Base-by-base conservation (phyloP, 345 rosid genomes). In the rapeseed (Brassica napus) region DNA sequence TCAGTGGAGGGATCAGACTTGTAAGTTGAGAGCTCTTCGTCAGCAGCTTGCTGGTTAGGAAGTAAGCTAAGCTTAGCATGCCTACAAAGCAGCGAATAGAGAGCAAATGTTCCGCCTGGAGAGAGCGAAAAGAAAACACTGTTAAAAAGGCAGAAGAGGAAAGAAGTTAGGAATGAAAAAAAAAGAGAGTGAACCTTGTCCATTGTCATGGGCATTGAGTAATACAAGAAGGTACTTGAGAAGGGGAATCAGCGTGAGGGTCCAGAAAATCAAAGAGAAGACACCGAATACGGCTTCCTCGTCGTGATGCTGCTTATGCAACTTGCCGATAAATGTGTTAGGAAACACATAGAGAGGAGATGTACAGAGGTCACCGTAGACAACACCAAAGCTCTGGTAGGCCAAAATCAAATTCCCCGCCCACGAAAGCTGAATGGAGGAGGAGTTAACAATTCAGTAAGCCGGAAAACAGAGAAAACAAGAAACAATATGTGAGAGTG, bases 21-120 rank as follows among this genome's bases (percentile, higher is more conserved):
- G 84, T 94, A 94, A 69, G 97, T 31, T 21, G 93, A 89, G 57
- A 94, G 96, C 86, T 94, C 98, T 83, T 92, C 98, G 63, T 94
- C 97, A 80, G 97, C 98, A 49, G 96, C 93, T 86, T 94, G 98
- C 82, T 92, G 97, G 86, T 94, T 94, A 34, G 93, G 94, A 83
- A 94, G 98, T 71, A 94, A 84, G 83, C 90, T 92, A 72, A 94
- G 87, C 82, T 88, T 94, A 1, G 88, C 94, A 84, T 92, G 96
- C 83, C 98, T 86, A 80, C 97, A 94, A 65, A 92, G 94, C 82
- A 92, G 82, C 0, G 96, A 90, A 82, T 94, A 94, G 68, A 94
- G 94, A 84, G 97, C 97, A 86, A 94, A 92, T 23, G 87, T 83
- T 81, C 98, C 98, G 26, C 97, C 96, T 94, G 90, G 77, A 68